A percentile compares a stretch with the other conserved stretches of the same genome.
phyloP scores from a whole-genome alignment of 805 yeast genomes.

The Starmerella stigmatis region DNA sequence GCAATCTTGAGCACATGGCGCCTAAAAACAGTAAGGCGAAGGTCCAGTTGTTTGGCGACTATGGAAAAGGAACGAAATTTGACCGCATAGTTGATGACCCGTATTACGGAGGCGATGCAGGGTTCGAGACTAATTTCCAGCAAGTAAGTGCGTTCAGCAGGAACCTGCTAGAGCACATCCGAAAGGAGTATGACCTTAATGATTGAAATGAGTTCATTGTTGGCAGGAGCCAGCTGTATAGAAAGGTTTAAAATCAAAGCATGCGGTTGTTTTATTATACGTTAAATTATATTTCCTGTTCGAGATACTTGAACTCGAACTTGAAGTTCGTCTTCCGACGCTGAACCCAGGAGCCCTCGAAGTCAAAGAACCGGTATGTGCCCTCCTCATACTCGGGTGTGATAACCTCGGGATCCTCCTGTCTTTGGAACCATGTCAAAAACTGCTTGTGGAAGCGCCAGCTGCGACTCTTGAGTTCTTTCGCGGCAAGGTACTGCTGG shows the following conservation, averaged over 20 bases:
- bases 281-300: slow-evolving; percentile 31
- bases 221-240: not conserved
- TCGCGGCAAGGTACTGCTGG: slow-evolving; percentile 66
- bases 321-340: slow-evolving; percentile 51
- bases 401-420: slow-evolving; percentile 41
- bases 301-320: slow-evolving; percentile 37
- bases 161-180: slow-evolving; percentile 43
- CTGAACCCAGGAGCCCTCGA: slow-evolving; percentile 57
- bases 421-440: slow-evolving; percentile 72
- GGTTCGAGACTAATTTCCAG: slow-evolving; percentile 67
- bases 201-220: not conserved
- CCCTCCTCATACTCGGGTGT: slow-evolving; percentile 38
- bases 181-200: slow-evolving; percentile 4
- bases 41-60: slow-evolving; percentile 69
- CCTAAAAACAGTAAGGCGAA: slow-evolving; percentile 43
- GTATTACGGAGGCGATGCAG: slow-evolving; percentile 77
- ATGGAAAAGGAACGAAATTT: slow-evolving; percentile 46
- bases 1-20: slow-evolving; percentile 30
- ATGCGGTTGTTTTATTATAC: not conserved
- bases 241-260: not conserved
- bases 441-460: slow-evolving; percentile 71
- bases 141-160: slow-evolving; percentile 70
- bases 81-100: slow-evolving; percentile 72
- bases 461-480: slow-evolving; percentile 65
- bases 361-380: slow-evolving; percentile 76